Conservation (phyloP, 331 rosid species). For the Malus hybrid region DNA sequence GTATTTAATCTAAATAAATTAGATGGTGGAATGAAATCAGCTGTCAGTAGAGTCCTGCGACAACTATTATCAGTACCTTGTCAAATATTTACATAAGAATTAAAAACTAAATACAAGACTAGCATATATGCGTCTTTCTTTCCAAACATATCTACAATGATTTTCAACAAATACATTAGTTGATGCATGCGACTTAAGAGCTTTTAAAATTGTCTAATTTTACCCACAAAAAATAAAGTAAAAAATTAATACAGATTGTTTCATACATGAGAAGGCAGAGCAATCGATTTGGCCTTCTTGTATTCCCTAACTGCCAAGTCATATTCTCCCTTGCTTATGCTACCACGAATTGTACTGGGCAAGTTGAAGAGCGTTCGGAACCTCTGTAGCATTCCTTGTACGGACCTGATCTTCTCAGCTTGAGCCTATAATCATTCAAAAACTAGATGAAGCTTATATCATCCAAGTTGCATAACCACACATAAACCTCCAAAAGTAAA, state of each 20-base stretch:
- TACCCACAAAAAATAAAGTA: neutral
- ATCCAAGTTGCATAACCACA: conserved; percentile 15
- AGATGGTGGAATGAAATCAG: conserved; percentile 1
- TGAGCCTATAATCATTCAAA: conserved; percentile 58
- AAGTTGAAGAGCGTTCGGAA: conserved; percentile 93
- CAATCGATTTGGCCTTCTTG: conserved; percentile 99
- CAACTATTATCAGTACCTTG: neutral
- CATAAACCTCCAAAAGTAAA: conserved; percentile 13
- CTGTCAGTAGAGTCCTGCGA: neutral
- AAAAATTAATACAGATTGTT: conserved; percentile 12
- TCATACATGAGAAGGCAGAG: conserved; percentile 85
- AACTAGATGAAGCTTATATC: conserved; percentile 6
- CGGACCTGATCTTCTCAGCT: conserved; percentile 98
- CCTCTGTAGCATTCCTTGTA: conserved; percentile 99
- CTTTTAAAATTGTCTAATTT: neutral
- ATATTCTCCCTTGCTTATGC: conserved; percentile 96
- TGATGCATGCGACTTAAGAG: neutral
- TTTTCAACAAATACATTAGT: neutral
- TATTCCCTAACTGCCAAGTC: conserved; percentile 98
- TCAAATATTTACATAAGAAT: neutral
- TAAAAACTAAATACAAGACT: neutral
- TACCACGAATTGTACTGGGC: conserved; percentile 89
- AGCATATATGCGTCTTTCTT: neutral
- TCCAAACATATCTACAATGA: neutral
- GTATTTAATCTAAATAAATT: conserved; percentile 5